Conservation (phyloP, 495 filamentous ascomycete genomes). For the Daldinia vernicosa region DNA sequence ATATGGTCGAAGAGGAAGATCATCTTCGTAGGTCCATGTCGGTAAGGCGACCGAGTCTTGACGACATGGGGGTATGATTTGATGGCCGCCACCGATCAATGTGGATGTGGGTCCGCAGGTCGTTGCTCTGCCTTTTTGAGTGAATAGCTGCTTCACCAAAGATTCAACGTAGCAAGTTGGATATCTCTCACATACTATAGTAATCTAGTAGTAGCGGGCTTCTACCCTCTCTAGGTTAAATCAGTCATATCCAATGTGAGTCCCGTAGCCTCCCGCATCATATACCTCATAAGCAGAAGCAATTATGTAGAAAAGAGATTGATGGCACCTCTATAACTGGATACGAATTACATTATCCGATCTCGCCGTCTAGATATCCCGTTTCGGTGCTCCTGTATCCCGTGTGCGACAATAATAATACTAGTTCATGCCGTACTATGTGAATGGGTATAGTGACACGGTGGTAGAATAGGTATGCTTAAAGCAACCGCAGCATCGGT, state of each 20-base stretch:
- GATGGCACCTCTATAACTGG: neutral
- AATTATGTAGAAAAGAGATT: neutral
- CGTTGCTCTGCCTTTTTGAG: neutral
- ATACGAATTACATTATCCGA: neutral
- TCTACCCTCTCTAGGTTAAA: neutral
- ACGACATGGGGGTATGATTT: conserved; percentile 10
- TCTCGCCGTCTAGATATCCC: neutral
- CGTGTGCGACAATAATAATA: neutral
- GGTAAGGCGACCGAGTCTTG: conserved; percentile 41
- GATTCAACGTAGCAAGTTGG: neutral
- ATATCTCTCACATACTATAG: neutral
- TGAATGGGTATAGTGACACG: neutral
- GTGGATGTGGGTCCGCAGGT: neutral
- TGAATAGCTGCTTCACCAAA: neutral
- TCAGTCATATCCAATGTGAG: neutral
- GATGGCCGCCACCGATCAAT: neutral
- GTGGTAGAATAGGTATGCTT: no score
- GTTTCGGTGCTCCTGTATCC: neutral
- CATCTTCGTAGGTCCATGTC: conserved; percentile 52
- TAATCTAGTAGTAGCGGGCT: neutral
- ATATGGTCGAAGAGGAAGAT: conserved; percentile 56
- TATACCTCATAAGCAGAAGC: neutral
- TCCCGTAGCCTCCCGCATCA: neutral
- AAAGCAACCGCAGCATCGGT: neutral
- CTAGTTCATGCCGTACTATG: neutral